Base-by-base conservation (phyloP, 1,284 basidiomycete genomes). In the Gomphus sp. region DNA sequence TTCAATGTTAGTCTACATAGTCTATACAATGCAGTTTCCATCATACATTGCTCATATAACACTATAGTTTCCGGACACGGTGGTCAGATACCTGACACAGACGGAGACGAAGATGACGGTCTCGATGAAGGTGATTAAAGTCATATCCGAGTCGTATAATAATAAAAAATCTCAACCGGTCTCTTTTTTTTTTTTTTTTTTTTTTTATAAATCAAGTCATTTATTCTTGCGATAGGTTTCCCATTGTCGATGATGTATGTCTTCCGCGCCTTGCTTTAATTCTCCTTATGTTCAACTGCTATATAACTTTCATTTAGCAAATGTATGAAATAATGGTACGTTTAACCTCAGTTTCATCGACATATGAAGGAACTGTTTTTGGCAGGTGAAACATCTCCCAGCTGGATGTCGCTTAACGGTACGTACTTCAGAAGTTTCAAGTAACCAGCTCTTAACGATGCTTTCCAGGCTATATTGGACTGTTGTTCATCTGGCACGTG, bases 91-190 rank as follows among this genome's bases (percentile, higher is more conserved):
- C 43, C 47, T 31, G 55, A 56, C 44, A 50, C 18, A 28, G 14
- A 50, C 31, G 55, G 55, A 1, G 55, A 56, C 31, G 55, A 56
- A 48, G 16, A 5, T n/a, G 55, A 56, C 22, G 55, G 55, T 16
- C 33, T 56, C n/a, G 55, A 56, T 33, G 55, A 56, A 56, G 55
- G 55, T 48, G 9, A 43, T 16, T 22, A n/a, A n/a, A 12, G 16
- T 22, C 22, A 22, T 22, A 22, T 25, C 45, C 6, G n/a, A 12
- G 11, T 43, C 16, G 8, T 43, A 43, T 43, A n/a, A 43, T 43
- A n/a, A 18, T 43, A 16, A 43, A 18, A 43, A 8, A 43, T 4
- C 16, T 43, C 16, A 18, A n/a, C 8, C 16, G 18, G 16, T 43
- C 8, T 18, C 18, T 14, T 18, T 43, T n/a, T 7, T 22, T 22